Base-by-base conservation (phyloP, 23 red algal species). In the Gracilariopsis chorda region DNA sequence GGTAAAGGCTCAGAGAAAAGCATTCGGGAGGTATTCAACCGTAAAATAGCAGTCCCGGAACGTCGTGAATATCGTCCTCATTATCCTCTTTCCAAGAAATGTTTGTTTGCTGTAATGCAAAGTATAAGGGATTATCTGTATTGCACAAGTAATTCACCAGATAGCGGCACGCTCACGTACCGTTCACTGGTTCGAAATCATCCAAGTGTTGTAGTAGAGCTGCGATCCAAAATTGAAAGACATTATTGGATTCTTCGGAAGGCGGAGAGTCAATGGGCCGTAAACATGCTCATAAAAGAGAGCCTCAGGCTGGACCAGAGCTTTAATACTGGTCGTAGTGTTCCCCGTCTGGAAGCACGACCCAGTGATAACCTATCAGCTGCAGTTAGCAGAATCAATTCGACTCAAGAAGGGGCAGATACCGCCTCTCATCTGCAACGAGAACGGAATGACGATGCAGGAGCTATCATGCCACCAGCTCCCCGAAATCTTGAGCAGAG, bases 21-120 rank as follows among this genome's bases (percentile, higher is more conserved):
- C 7, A 77, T 77, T 28, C 7, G 72, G 2, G 72, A 77, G 45
- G 44, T 77, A 17, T 77, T 77, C 72, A 77, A 52, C 72, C 62
- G 62, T 1, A 68, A 68, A 25, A 25, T 52, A 8, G 12, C 40
- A 77, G 43, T 5, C 4, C 10, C 6, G 13, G 23, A 49, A 5
- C 27, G 48, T 37, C 21, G 23, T 32, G 72, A 77, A 23, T 52
- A 77, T 52, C 29, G 44, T 55, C 45, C n/a, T 1, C 23, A 77
- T 27, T 11, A 52, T 51, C 19, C 48, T 1, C 12, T 77, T 19
- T 53, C 45, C 7, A 44, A 77, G 43, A n/a, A 49, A 44, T 52
- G 33, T 10, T 28, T 77, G 3, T 36, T 19, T 32, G 36, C 45
- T 3, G 72, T 28, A 0, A 52, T 27, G 45, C 2, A 41, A 34